Evolutionary conservation across 805 yeast genomes (phyloP).

Genomic region (Cyberlindnera saturnus): DNA sequence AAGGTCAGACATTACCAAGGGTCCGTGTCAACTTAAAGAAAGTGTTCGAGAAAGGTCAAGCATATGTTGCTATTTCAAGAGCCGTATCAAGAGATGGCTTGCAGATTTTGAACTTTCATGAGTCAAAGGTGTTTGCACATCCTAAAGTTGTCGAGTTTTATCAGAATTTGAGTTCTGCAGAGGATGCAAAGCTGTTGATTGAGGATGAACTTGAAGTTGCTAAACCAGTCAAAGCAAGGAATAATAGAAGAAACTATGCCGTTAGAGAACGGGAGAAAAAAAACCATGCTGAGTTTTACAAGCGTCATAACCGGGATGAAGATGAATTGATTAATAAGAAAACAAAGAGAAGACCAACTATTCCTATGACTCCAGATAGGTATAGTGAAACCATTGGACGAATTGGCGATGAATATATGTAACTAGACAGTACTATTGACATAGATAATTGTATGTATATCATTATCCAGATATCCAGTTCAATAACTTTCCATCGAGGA

Average conservation of each 20-base stretch:
- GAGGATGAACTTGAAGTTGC: background rate
- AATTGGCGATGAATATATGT: too few species aligned
- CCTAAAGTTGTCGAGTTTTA: slow-evolving; percentile 69
- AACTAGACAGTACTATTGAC: too few species aligned
- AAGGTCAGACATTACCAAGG: slow-evolving; percentile 80
- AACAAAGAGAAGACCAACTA: too few species aligned
- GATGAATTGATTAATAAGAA: too few species aligned
- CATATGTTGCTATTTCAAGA: slow-evolving; percentile 91
- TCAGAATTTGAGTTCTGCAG: slow-evolving; percentile 32
- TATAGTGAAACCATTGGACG: too few species aligned
- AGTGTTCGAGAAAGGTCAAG: slow-evolving; percentile 89
- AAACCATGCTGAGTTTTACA: too few species aligned
- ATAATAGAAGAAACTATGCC: too few species aligned
- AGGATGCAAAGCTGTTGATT: slow-evolving; percentile 8
- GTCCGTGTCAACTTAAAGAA: slow-evolving; percentile 71
- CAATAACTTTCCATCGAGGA: slow-evolving; percentile 6
- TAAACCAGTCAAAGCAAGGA: background rate
- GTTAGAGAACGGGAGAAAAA: too few species aligned
- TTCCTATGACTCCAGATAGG: too few species aligned
- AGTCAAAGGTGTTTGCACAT: slow-evolving; percentile 60
- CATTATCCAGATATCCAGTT: too few species aligned
- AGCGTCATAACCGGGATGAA: too few species aligned
- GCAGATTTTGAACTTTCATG: slow-evolving; percentile 71
- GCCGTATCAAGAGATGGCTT: slow-evolving; percentile 80
- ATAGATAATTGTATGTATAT: too few species aligned